phyloP scores from a whole-genome alignment of 2,329 filamentous ascomycete genomes.

The Neofusicoccum laricinum region DNA sequence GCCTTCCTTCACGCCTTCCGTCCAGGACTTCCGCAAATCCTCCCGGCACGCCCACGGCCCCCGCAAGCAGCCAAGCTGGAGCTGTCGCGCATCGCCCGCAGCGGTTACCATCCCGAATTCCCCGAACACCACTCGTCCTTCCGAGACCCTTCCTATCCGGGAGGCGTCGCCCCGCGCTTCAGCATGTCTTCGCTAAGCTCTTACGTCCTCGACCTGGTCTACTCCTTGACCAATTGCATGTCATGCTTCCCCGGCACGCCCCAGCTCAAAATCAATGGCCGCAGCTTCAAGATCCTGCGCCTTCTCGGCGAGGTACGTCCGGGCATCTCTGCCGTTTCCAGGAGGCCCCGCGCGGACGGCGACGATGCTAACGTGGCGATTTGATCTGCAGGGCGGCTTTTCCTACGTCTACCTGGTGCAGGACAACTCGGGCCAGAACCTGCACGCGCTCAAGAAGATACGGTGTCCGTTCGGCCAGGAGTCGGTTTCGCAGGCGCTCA shows the following conservation, averaged over 20 bases:
- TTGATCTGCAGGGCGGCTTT: conserved; percentile 74
- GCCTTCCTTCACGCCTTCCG: not conserved
- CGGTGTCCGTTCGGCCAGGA: conserved; percentile 96
- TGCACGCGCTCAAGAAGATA: conserved; percentile 98
- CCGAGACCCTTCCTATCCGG: conserved; percentile 12
- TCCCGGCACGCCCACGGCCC: not conserved
- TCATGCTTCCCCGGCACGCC: conserved; percentile 94
- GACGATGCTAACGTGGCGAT: not conserved
- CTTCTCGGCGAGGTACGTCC: conserved; percentile 78
- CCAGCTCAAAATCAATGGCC: conserved; percentile 89
- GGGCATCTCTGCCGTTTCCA: no score
- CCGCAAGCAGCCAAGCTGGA: conserved; percentile 1
- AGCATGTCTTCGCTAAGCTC: conserved; percentile 32
- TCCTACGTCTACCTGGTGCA: conserved; percentile 99
- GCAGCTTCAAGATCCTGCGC: conserved; percentile 93
- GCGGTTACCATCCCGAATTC: conserved; percentile 17
- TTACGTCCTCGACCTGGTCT: conserved; percentile 82
- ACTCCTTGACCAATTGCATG: conserved; percentile 90
- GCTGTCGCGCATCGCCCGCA: conserved; percentile 16
- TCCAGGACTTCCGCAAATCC: not conserved
- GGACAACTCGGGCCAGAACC: conserved; percentile 76
- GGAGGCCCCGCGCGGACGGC: not conserved
- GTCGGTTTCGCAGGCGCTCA: conserved; percentile 89
- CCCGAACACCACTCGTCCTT: conserved; percentile 6
- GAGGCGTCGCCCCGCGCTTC: conserved; percentile 1